Percentiles rank a stretch among this genome's conserved stretches.
These are phyloP conservation scores for Aspergillus nidulans DNA, from an alignment of 495 filamentous ascomycete genomes.

Conservation along the genomic window DNA sequence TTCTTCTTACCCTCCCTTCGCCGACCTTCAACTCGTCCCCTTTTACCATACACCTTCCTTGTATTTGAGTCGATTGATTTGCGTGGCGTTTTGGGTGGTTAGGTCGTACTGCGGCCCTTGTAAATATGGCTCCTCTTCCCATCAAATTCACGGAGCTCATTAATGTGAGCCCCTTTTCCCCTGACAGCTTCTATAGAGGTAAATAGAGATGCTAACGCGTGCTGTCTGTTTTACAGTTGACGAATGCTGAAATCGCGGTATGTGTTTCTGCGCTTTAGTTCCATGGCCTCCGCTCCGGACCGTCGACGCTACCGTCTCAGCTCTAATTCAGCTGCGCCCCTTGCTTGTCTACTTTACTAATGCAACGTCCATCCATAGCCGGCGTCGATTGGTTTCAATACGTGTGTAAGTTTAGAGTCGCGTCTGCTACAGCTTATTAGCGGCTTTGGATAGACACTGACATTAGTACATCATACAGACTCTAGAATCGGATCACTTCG, in stretches of 20 bases:
- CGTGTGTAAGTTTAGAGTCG: constrained; percentile 66
- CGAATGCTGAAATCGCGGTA: constrained; percentile 76
- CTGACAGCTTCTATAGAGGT: neutral
- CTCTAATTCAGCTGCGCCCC: constrained; percentile 5
- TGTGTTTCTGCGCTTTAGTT: constrained; percentile 30
- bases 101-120: constrained; percentile 46
- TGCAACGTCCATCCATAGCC: constrained; percentile 44
- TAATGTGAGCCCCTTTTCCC: constrained; percentile 54
- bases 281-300: constrained; percentile 19
- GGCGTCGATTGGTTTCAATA: constrained; percentile 89
- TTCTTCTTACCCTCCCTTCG: constrained; percentile 16
- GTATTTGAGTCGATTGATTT: constrained; percentile 27
- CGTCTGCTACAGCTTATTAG: constrained; percentile 1
- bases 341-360: constrained; percentile 35
- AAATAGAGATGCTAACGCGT: constrained; percentile 19
- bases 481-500: constrained; percentile 91
- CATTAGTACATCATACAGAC: constrained; percentile 53
- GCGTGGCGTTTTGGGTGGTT: constrained; percentile 48
- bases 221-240: constrained; percentile 50
- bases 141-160: constrained; percentile 95
- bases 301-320: constrained; percentile 12
- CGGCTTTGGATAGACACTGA: constrained; percentile 8
- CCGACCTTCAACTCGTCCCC: constrained; percentile 17
- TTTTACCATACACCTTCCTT: constrained; percentile 23
- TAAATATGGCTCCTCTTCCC: constrained; percentile 72